These are phyloP conservation scores for Jaenimonas drosophilae DNA, from an alignment of 208 protist species.

Conservation along the genomic window DNA sequence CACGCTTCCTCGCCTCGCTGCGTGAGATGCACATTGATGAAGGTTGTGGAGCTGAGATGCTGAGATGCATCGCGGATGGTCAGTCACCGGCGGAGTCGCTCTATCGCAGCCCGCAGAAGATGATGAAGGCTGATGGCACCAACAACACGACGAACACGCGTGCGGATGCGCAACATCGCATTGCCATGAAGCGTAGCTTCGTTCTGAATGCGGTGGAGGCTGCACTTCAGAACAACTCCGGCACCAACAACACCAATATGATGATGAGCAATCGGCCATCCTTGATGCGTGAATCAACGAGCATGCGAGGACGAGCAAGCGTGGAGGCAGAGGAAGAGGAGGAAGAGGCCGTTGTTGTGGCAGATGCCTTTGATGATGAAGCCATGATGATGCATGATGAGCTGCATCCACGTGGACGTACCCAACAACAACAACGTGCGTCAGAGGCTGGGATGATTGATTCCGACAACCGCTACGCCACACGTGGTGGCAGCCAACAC, in stretches of 20 bases:
- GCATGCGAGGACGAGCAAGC: slow-evolving; percentile 10
- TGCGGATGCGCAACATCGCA: not conserved
- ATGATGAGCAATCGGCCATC: not conserved
- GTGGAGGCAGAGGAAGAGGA: slow-evolving; percentile 8
- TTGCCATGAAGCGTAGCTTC: slow-evolving; percentile 2
- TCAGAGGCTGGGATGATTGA: too few relatives aligned
- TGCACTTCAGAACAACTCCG: not conserved
- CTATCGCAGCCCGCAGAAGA: slow-evolving; percentile 5
- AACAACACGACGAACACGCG: not conserved
- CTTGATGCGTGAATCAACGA: too few relatives aligned
- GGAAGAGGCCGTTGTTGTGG: slow-evolving; percentile 2
- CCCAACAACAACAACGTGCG: slow-evolving; percentile 7
- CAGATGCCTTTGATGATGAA: slow-evolving; percentile 13
- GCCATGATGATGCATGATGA: too few relatives aligned
- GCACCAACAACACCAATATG: too few relatives aligned
- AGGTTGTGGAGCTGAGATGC: slow-evolving; percentile 28
- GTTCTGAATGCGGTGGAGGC: slow-evolving; percentile 2
- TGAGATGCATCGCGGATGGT: slow-evolving; percentile 25
- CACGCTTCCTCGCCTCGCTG: slow-evolving; percentile 49
- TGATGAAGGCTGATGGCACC: not conserved
- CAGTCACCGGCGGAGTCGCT: slow-evolving; percentile 17
- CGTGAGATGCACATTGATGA: slow-evolving; percentile 67
- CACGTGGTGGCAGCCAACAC: too few relatives aligned
- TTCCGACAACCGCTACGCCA: too few relatives aligned
- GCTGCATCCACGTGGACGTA: too few relatives aligned